Base-by-base conservation (phyloP, 2,329 filamentous ascomycete species). In the Massarina eburnea region DNA sequence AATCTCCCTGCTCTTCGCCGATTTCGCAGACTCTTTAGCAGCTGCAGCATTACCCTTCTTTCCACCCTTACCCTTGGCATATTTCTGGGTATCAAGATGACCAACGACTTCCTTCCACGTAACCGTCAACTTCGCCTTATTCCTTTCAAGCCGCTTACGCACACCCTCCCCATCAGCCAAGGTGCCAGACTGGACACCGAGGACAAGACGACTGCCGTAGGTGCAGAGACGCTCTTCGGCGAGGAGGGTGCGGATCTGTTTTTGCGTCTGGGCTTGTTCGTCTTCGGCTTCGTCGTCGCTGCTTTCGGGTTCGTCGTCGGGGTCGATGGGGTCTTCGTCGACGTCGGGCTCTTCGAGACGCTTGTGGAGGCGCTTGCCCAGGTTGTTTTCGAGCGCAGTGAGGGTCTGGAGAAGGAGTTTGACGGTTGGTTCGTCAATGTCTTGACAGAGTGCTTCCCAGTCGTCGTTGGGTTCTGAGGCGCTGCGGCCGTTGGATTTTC, bases 201-300 rank as follows among this genome's bases (percentile, higher is more conserved):
- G 80, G 29, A 96, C 88, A 34, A 95, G 82, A 66, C 94, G 95
- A 51, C 84, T 86, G 0, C 91, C 85, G 20, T 96, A 77, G 59
- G 92, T 87, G 70, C 92, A 97, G 1, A 97, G 80, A 17, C 85
- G 82, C 64, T 92, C 87, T 70, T 97, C 94, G 0, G 90, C 84
- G 47, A 91, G 79, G 26, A 96, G 79, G 45, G 84, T 82, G 46
- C 82, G 79, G 61, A 88, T 76, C 59, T 80, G 76, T 42, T 78
- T 76, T 22, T 81, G 76, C 33, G 81, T 64, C 17, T 22, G 79
- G 74, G 34, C 54, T 4, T 64, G 59, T 2, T 70, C 66, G 29
- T 64, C 55, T 21, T 67, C 67, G 2, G 65, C 69, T 20, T 78
- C 76, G 20, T 84, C 85, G 46, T 84, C 83, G 2, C 80, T 76